Evolutionary conservation across 768 basidiomycete species (phyloP).

Genomic region (Hericium coralloides): DNA sequence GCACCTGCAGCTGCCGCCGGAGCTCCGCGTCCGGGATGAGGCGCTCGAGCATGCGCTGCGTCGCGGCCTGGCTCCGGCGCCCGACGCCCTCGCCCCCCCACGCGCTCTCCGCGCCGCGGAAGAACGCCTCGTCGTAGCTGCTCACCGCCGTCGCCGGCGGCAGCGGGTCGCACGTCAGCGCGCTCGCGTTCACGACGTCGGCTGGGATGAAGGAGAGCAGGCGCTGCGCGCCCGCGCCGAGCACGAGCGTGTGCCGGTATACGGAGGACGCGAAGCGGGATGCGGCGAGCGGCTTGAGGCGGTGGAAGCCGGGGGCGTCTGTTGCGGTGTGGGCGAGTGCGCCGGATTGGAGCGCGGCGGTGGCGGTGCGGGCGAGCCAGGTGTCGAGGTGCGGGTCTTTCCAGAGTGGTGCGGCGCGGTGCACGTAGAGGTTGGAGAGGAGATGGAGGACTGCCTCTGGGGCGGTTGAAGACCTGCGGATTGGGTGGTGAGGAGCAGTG

Average conservation of each 20-base stretch:
- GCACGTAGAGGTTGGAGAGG: constrained; percentile 81
- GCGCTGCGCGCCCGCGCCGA: constrained; percentile 49
- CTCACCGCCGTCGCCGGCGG: constrained; percentile 59
- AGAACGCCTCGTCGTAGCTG: constrained; percentile 67
- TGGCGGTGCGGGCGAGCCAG: constrained; percentile 65
- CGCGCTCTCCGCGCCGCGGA: constrained; percentile 51
- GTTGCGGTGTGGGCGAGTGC: constrained; percentile 25
- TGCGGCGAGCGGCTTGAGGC: constrained; percentile 30
- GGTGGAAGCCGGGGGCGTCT: constrained; percentile 23
- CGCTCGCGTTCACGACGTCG: constrained; percentile 38
- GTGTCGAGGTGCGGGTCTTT: constrained; percentile 53
- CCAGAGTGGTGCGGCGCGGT: constrained; percentile 73
- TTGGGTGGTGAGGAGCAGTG: neutral
- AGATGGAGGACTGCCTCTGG: constrained; percentile 49
- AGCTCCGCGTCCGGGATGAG: constrained; percentile 51
- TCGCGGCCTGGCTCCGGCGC: constrained; percentile 33
- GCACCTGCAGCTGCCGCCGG: constrained; percentile 48
- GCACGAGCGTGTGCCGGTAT: constrained; percentile 73
- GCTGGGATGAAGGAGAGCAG: constrained; percentile 69
- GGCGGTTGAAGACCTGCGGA: neutral
- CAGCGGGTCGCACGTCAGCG: constrained; percentile 78
- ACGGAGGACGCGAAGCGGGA: constrained; percentile 39
- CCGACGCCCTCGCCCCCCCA: constrained; percentile 23
- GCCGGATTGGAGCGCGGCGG: constrained; percentile 28
- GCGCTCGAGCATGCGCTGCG: constrained; percentile 45